These are phyloP conservation scores for Podila verticillata DNA, from an alignment of 192 early-diverging fungal genomes.

Conservation along the genomic window DNA sequence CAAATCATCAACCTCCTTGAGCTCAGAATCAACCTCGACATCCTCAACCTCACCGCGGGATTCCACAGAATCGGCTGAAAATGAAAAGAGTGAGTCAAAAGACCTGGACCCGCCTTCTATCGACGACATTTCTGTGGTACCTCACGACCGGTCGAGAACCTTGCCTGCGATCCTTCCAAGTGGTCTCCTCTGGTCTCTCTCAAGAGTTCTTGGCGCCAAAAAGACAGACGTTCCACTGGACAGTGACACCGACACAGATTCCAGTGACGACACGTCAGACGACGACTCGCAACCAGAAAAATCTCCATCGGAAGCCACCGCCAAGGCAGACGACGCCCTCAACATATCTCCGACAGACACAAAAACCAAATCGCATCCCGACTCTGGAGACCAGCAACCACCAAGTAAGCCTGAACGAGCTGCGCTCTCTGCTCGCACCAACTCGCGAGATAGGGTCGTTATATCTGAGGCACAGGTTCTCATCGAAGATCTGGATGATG, in stretches of 20 bases:
- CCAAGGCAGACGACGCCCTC: not conserved
- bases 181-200: constrained; percentile 28
- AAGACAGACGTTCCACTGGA: constrained; percentile 20
- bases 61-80: constrained; percentile 6
- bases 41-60: not conserved
- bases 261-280: constrained; percentile 6
- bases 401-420: constrained; percentile 19
- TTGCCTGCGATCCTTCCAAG: constrained; percentile 34
- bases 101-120: not conserved
- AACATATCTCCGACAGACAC: no score
- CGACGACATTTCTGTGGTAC: constrained; percentile 9
- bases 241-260: constrained; percentile 36
- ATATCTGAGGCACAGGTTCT: constrained; percentile 44
- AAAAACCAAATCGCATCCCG: not conserved
- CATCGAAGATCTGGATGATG: constrained; percentile 39
- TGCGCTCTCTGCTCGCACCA: constrained; percentile 13
- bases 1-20: constrained; percentile 10
- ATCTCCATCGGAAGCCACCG: not conserved
- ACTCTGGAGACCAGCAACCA: not conserved
- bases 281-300: not conserved
- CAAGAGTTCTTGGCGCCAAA: constrained; percentile 30
- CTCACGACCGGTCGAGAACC: constrained; percentile 36
- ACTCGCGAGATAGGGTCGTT: constrained; percentile 22
- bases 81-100: not conserved
- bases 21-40: constrained; percentile 5